A percentile compares a stretch with the other conserved stretches of the same genome.
Evolutionary conservation across 768 basidiomycete genomes (phyloP).

Genomic region (Neoboletus magnificus): DNA sequence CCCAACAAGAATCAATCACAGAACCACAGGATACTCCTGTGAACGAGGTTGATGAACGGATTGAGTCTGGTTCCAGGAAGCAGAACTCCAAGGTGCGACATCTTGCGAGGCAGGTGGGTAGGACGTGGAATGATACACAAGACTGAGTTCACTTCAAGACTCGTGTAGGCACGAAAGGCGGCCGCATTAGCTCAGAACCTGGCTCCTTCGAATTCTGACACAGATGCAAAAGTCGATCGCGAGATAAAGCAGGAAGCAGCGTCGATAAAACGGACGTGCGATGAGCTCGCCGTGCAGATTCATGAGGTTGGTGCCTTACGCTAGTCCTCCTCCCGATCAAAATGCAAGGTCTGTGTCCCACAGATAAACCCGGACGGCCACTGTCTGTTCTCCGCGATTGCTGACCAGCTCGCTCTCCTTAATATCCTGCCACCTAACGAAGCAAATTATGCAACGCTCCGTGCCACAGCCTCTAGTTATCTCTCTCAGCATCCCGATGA

Average conservation of each 20-base stretch:
- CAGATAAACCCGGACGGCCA: slow-evolving; percentile 95
- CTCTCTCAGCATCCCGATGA: slow-evolving; percentile 81
- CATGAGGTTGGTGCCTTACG: slow-evolving; percentile 50
- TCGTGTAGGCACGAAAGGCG: slow-evolving; percentile 64
- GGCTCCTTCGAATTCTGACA: slow-evolving; percentile 51
- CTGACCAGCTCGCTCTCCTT: slow-evolving; percentile 83
- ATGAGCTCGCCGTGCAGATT: slow-evolving; percentile 60
- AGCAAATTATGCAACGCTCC: slow-evolving; percentile 59
- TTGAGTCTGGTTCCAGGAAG: slow-evolving; percentile 35
- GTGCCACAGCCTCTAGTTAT: slow-evolving; percentile 73
- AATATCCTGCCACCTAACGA: slow-evolving; percentile 55
- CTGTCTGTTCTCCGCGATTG: slow-evolving; percentile 91
- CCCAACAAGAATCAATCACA: slow-evolving; percentile 47
- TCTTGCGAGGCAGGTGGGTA: slow-evolving; percentile 65
- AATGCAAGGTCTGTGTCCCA: neutral
- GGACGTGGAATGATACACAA: neutral
- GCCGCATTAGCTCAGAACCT: slow-evolving; percentile 56
- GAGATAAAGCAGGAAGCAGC: slow-evolving; percentile 68
- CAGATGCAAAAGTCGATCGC: slow-evolving; percentile 54
- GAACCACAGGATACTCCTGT: slow-evolving; percentile 40
- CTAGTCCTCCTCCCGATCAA: neutral
- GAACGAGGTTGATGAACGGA: slow-evolving; percentile 18
- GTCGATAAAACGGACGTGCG: slow-evolving; percentile 61
- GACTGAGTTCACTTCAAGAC: neutral
- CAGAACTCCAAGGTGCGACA: slow-evolving; percentile 62